Percentiles rank a stretch among this genome's conserved stretches.
phyloP scores from a whole-genome alignment of 169 alveolate species.

The Plasmodium yoelii region DNA sequence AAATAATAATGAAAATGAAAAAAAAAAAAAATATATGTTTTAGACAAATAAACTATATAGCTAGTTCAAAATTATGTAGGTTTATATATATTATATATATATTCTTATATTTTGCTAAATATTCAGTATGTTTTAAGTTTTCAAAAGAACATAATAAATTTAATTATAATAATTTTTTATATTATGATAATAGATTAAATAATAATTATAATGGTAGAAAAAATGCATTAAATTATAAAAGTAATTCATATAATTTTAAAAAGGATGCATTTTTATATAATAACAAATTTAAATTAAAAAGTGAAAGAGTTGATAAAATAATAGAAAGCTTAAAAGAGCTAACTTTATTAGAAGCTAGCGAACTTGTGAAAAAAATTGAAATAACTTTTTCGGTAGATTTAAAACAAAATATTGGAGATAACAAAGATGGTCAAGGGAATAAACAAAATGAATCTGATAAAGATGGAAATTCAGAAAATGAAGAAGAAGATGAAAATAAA shows the following conservation, averaged over 20 bases:
- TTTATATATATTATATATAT: constrained; percentile 4
- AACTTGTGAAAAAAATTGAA: constrained; percentile 85
- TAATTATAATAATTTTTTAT: constrained; percentile 13
- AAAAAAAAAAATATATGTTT: constrained; percentile 7
- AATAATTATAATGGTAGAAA: constrained; percentile 27
- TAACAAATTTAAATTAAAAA: constrained; percentile 21
- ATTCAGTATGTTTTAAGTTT: constrained; percentile 12
- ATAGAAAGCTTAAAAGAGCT: constrained; percentile 80
- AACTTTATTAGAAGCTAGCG: constrained; percentile 86
- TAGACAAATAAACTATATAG: background rate
- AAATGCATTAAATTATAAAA: constrained; percentile 38
- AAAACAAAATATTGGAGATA: constrained; percentile 73
- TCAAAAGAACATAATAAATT: constrained; percentile 13
- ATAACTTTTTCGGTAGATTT: constrained; percentile 84
- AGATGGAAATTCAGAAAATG: constrained; percentile 75
- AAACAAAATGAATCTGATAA: constrained; percentile 59
- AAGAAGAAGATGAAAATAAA: constrained; percentile 83
- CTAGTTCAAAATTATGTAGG: constrained; percentile 8
- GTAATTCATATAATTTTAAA: constrained; percentile 10
- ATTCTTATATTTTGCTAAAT: constrained; percentile 8
- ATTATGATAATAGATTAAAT: constrained; percentile 11
- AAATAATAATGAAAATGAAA: background rate
- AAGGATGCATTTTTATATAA: background rate
- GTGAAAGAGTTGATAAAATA: constrained; percentile 80
- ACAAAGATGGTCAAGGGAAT: constrained; percentile 57